Evolutionary conservation across 345 rosid species (phyloP).

Genomic region (Lepidium aucheri): DNA sequence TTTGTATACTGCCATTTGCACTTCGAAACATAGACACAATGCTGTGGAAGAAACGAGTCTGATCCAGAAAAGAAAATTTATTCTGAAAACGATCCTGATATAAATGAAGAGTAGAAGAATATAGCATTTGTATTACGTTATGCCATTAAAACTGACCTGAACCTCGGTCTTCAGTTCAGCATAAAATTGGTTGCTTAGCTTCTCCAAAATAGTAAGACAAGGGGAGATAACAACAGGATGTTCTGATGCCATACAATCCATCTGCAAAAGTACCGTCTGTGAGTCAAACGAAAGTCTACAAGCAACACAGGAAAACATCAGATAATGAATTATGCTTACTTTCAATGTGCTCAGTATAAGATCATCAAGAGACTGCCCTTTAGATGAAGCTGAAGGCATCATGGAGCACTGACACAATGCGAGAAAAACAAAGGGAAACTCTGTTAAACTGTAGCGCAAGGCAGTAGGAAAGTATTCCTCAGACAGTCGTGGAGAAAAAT

Average conservation of each 20-base stretch:
- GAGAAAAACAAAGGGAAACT: constrained; percentile 9
- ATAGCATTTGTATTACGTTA: not conserved
- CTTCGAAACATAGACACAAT: constrained; percentile 52
- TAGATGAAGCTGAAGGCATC: constrained; percentile 27
- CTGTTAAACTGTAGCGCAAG: constrained; percentile 1
- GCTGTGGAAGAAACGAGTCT: constrained; percentile 55
- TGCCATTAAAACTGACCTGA: constrained; percentile 50
- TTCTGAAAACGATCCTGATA: not conserved
- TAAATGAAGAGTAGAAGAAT: not conserved
- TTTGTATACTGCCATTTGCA: constrained; percentile 50
- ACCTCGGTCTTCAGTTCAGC: constrained; percentile 38
- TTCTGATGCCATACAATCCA: constrained; percentile 40
- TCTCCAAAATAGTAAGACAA: constrained; percentile 55
- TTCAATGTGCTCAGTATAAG: constrained; percentile 49
- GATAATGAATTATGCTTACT: constrained; percentile 38
- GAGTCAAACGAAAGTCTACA: not conserved
- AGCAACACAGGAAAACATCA: not conserved
- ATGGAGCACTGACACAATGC: constrained; percentile 51
- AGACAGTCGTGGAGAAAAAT: not conserved
- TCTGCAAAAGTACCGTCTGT: constrained; percentile 38
- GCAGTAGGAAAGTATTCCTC: not conserved
- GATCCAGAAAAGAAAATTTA: constrained; percentile 27
- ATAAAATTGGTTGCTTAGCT: constrained; percentile 45
- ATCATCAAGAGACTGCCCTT: constrained; percentile 38
- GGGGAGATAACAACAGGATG: constrained; percentile 56